Conservation (phyloP, 108 stramenopile genomes). For the Aurantiochytrium sp. region DNA sequence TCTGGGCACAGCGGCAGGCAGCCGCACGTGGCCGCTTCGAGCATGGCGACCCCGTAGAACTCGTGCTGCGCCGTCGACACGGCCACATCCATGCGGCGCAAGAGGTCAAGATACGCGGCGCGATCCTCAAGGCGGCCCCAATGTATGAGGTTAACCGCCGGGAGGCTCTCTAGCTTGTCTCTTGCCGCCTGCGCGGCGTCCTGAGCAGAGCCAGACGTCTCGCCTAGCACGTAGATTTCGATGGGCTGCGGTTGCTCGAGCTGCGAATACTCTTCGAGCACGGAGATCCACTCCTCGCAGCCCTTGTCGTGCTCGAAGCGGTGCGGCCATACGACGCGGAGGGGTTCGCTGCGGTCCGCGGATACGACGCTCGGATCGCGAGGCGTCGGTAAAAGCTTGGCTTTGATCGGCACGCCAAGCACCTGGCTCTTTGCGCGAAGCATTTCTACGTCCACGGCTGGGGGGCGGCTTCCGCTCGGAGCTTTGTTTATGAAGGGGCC, state of each 20-base stretch:
- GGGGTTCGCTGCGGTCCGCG: background rate
- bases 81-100: background rate
- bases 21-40: constrained; percentile 9
- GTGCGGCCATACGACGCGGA: background rate
- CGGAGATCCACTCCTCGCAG: background rate
- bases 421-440: background rate
- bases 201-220: background rate
- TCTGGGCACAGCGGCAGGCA: background rate
- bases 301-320: constrained; percentile 1
- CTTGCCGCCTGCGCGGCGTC: background rate
- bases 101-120: background rate
- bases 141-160: background rate
- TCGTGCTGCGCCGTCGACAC: background rate
- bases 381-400: no score
- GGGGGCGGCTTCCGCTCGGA: background rate
- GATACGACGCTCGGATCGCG: no score
- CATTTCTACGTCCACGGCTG: background rate
- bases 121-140: background rate
- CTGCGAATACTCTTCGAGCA: background rate
- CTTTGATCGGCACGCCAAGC: background rate
- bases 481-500: background rate
- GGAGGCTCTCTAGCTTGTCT: background rate
- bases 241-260: background rate
- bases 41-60: constrained; percentile 4
- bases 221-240: background rate